A percentile compares a stretch with the other conserved stretches of the same genome.
These are phyloP conservation scores for Aspergillus sp. DNA, from an alignment of 2,329 filamentous ascomycete genomes.

Conservation along the genomic window DNA sequence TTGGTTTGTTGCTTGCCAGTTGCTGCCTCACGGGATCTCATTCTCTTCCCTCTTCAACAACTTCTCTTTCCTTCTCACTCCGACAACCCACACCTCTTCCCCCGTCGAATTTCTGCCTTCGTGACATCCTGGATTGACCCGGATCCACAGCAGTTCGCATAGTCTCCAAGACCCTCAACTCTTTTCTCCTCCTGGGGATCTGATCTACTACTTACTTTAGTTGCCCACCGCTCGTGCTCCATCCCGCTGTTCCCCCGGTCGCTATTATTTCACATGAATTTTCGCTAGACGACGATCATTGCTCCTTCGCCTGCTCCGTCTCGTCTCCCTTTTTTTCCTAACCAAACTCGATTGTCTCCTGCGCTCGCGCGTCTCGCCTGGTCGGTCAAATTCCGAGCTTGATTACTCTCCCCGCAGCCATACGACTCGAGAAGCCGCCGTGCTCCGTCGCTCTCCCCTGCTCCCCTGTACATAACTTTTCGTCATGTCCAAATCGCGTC, in stretches of 20 bases:
- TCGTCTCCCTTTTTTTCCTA: constrained; percentile 13
- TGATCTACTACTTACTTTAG: neutral
- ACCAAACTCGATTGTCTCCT: neutral
- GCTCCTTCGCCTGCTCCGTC: constrained; percentile 13
- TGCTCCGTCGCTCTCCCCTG: constrained; percentile 12
- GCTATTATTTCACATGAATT: constrained; percentile 38
- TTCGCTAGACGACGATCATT: constrained; percentile 25
- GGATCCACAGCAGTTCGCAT: neutral
- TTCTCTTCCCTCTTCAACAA: constrained; percentile 7
- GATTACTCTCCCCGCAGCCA: constrained; percentile 22
- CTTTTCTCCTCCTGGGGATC: neutral
- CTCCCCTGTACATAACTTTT: constrained; percentile 17
- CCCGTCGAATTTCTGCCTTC: constrained; percentile 8
- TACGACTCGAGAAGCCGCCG: constrained; percentile 10
- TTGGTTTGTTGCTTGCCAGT: neutral
- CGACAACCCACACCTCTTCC: constrained; percentile 12
- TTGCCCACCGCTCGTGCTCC: neutral
- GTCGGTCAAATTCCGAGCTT: constrained; percentile 14
- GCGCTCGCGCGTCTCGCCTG: constrained; percentile 7
- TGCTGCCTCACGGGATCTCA: constrained; percentile 16
- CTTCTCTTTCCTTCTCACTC: constrained; percentile 5
- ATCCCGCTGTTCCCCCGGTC: constrained; percentile 27
- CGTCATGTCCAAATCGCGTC: constrained; percentile 56
- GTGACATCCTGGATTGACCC: neutral
- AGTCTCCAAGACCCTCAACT: too few relatives aligned